Evolutionary conservation across 352 stramenopile genomes (phyloP), one percentile per base, ranked within the genome.

Genomic region (Globisporangium acanthophoron): DNA sequence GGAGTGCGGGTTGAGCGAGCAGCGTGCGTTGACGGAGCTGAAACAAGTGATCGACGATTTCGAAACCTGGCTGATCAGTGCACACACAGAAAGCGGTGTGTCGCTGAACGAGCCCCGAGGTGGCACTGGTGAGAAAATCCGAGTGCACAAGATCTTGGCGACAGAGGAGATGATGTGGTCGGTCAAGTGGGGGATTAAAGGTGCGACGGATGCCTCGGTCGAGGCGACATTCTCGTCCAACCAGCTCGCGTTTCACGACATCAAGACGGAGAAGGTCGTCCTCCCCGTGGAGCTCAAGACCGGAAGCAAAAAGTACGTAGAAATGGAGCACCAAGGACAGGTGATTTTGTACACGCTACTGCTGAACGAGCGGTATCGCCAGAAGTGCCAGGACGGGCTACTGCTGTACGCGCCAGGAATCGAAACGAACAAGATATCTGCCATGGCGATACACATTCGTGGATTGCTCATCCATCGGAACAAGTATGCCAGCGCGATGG

Each of bases 281-380:
- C 21, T 90, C 3, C 80, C 85, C 16, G 31, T 97, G 8, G 88
- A 97, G 54, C 70, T 97, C 11, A 97, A 97, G 66, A 97, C 88
- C 18, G 89, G 89, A 12, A 95, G 78, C 50, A 87, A 89, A 54
- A 59, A 59, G 40, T 87, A 82, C 47, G 58, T 57, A 16, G 64
- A 68, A 7, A 62, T 74, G 8, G 73, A 92, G 27, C 82, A 94
- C 54, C 70, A 84, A 46, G 87, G 80, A 12, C 88, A 97, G 82
- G 86, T 97, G 15, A 92, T 96, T 37, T 52, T 96, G 41, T 96
- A 97, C 49, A 95, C 82, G 5, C 62, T 97, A 24, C 62, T 97
- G 35, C 58, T 92, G 11, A 84, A 78, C 24, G 81, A 94, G 54
- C 85, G 87, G 3, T 96, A 95, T 66, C 71, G 62, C 18, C 79